Evolutionary conservation across 139 green algal genomes (phyloP).

Genomic region (Chlamydomonas sp.): DNA sequence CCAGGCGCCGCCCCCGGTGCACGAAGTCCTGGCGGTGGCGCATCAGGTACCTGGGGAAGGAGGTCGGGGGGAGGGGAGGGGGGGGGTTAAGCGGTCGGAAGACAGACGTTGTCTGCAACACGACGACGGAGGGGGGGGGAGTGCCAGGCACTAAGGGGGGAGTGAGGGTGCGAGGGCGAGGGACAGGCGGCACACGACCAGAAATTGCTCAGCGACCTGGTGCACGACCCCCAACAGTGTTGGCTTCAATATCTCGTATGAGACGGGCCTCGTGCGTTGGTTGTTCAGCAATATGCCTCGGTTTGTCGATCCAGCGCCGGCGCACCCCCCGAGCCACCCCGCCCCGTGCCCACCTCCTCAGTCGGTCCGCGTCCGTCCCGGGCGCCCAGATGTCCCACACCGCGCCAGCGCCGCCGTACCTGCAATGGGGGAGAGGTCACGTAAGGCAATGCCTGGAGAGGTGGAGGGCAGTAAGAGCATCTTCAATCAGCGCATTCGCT

Average conservation of each 20-base stretch:
- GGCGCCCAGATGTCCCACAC: slow-evolving; percentile 88
- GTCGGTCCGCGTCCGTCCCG: not conserved
- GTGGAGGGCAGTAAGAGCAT: too few species aligned
- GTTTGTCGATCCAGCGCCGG: not conserved
- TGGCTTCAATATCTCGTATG: too few species aligned
- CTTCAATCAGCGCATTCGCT: too few species aligned
- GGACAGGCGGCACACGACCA: too few species aligned
- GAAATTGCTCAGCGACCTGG: too few species aligned
- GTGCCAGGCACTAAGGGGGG: too few species aligned
- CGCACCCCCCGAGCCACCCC: not conserved
- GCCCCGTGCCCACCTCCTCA: not conserved
- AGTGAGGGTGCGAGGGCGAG: too few species aligned
- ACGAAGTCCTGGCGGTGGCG: slow-evolving; percentile 55
- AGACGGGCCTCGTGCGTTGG: too few species aligned
- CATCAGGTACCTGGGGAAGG: slow-evolving; percentile 48
- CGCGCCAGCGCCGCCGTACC: slow-evolving; percentile 67
- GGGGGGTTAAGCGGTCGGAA: not conserved
- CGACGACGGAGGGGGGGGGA: not conserved
- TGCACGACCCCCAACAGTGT: too few species aligned
- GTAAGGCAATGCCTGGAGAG: too few species aligned
- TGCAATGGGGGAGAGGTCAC: not conserved
- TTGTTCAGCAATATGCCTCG: too few species aligned
- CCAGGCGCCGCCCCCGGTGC: slow-evolving; percentile 37
- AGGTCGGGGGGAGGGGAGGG: not conserved
- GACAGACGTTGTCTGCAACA: too few species aligned